Conservation (phyloP, 495 filamentous ascomycete genomes). For the Letharia columbiana region DNA sequence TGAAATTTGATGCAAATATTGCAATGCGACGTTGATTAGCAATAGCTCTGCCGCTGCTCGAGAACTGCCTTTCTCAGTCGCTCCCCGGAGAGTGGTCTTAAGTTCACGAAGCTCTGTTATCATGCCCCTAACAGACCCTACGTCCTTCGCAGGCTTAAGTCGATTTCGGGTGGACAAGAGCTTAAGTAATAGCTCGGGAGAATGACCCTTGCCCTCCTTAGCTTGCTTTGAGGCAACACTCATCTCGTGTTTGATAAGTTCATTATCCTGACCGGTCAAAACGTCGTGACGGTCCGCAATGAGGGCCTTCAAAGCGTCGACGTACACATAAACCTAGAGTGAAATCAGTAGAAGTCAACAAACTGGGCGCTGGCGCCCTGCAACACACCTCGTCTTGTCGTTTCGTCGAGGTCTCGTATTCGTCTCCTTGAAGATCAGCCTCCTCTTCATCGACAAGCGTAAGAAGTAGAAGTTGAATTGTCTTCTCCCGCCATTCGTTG, state of each 20-base stretch:
- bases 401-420: constrained; percentile 80
- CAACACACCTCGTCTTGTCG: constrained; percentile 55
- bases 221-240: constrained; percentile 50
- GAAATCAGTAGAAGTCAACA: not conserved
- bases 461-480: constrained; percentile 59
- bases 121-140: constrained; percentile 59
- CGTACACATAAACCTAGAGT: constrained; percentile 60
- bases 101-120: constrained; percentile 60
- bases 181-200: constrained; percentile 57
- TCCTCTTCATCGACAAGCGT: constrained; percentile 78
- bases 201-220: constrained; percentile 54
- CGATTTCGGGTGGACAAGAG: constrained; percentile 48
- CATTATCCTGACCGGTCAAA: constrained; percentile 64
- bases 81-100: constrained; percentile 51
- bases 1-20: constrained; percentile 50
- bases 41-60: constrained; percentile 57
- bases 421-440: constrained; percentile 71
- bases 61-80: constrained; percentile 49
- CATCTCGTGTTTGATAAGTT: constrained; percentile 72
- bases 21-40: constrained; percentile 49
- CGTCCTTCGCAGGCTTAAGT: constrained; percentile 47
- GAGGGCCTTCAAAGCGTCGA: constrained; percentile 62
- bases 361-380: not conserved
- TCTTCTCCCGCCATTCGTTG: constrained; percentile 61
- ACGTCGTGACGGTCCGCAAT: constrained; percentile 71